A percentile compares a stretch with the other conserved stretches of the same genome.
phyloP scores from a whole-genome alignment of 306 rosid species.

The Albizia julibrissin region DNA sequence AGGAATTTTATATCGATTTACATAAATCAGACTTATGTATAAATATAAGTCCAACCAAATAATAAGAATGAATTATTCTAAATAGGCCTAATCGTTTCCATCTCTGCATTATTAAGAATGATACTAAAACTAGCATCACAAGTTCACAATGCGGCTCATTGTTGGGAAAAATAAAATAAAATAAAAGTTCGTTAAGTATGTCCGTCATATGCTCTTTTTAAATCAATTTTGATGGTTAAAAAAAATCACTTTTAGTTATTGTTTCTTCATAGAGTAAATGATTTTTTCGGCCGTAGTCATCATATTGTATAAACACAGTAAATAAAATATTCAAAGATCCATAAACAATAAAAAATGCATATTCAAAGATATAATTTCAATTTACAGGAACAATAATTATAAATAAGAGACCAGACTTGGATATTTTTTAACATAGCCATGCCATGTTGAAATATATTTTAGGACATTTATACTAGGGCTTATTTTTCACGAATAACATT shows the following conservation, averaged over 20 bases:
- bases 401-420: not conserved
- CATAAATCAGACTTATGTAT: too few species aligned
- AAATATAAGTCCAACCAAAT: too few species aligned
- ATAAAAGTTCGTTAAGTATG: not conserved
- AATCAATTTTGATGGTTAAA: not conserved
- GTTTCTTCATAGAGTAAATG: not conserved
- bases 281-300: too few species aligned
- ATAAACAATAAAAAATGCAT: too few species aligned
- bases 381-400: not conserved
- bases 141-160: not conserved
- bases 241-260: not conserved
- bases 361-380: not conserved
- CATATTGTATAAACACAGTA: too few species aligned
- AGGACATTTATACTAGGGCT: not conserved
- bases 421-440: not conserved
- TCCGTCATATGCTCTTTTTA: not conserved
- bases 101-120: not conserved
- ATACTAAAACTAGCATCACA: not conserved
- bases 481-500: not conserved
- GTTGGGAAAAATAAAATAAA: not conserved
- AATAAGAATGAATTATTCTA: too few species aligned
- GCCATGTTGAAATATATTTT: not conserved
- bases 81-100: not conserved
- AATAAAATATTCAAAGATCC: too few species aligned
- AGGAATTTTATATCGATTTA: too few species aligned